phyloP scores from a whole-genome alignment of 148 eudicot genomes.

The Fagopyrum homotropicum region DNA sequence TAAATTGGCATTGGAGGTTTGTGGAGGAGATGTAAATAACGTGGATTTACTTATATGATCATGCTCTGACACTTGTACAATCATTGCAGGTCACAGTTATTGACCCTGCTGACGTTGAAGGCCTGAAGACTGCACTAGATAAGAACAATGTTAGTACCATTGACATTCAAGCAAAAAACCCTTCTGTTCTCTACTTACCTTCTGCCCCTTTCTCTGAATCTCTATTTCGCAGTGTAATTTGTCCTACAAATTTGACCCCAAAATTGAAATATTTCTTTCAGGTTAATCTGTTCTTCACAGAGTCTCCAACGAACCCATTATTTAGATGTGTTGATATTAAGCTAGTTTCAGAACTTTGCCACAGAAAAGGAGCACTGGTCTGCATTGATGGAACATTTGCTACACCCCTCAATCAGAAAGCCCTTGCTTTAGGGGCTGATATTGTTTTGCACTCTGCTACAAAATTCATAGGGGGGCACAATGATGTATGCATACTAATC shows the following conservation, averaged over 20 bases:
- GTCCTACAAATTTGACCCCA: not conserved
- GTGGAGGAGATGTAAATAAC: no score
- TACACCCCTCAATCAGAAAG: constrained; percentile 92
- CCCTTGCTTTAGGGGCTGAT: constrained; percentile 35
- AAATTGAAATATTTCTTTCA: not conserved
- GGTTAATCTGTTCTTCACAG: constrained; percentile 72
- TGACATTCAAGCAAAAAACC: not conserved
- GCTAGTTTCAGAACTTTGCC: constrained; percentile 84
- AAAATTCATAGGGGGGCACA: constrained; percentile 10
- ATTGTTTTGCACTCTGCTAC: constrained; percentile 21
- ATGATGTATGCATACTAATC: constrained; percentile 9
- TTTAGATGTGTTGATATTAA: constrained; percentile 85
- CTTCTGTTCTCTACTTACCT: not conserved
- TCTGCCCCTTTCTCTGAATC: not conserved
- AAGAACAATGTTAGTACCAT: constrained; percentile 46
- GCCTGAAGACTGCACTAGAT: constrained; percentile 60
- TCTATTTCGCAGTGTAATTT: not conserved
- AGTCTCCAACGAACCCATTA: constrained; percentile 94
- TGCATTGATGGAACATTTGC: constrained; percentile 92
- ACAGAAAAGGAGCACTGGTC: constrained; percentile 72
- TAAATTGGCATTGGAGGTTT: no score
- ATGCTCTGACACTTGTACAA: not conserved
- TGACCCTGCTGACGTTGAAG: constrained; percentile 83
- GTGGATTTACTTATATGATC: not conserved
- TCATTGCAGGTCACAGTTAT: constrained; percentile 71